These are phyloP conservation scores for Pseudogymnoascus sp. DNA, from an alignment of 2,329 filamentous ascomycete genomes.

Conservation along the genomic window DNA sequence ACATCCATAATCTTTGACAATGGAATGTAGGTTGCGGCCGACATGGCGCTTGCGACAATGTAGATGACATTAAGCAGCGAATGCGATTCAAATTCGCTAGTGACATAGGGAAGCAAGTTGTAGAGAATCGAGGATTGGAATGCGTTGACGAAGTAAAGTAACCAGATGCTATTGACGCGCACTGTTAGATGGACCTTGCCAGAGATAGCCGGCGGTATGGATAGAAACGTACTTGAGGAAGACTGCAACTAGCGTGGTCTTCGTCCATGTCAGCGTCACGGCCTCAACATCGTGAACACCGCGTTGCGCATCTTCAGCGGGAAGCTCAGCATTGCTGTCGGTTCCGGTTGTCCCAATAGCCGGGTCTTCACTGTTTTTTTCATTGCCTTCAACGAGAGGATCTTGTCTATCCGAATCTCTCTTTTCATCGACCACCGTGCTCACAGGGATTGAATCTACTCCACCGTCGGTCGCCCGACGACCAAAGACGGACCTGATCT, in stretches of 20 bases:
- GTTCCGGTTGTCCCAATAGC: neutral
- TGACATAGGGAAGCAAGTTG: slow-evolving; percentile 22
- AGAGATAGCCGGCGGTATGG: neutral
- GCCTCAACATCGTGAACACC: slow-evolving; percentile 45
- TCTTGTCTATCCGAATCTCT: neutral
- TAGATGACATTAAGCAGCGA: slow-evolving; percentile 36
- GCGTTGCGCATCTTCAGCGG: slow-evolving; percentile 19
- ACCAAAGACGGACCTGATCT: slow-evolving; percentile 8
- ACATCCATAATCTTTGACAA: slow-evolving; percentile 61
- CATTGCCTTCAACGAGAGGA: neutral
- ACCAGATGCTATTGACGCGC: slow-evolving; percentile 35
- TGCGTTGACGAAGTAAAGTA: slow-evolving; percentile 35
- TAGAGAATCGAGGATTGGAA: slow-evolving; percentile 31
- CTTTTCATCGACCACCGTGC: neutral
- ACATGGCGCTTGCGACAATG: slow-evolving; percentile 47
- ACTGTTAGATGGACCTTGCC: neutral
- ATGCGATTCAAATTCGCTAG: slow-evolving; percentile 19
- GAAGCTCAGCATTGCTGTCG: slow-evolving; percentile 8
- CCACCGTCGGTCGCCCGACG: slow-evolving; percentile 12
- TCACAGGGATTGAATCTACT: neutral
- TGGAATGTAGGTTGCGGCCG: slow-evolving; percentile 54
- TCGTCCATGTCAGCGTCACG: slow-evolving; percentile 44
- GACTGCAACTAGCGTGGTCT: slow-evolving; percentile 37
- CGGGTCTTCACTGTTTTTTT: neutral
- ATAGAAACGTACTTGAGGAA: slow-evolving; percentile 36